Percentiles rank a stretch among this genome's conserved stretches.
Conservation (phyloP, 257 asterid genomes). For the Solanum ossicruentum region DNA sequence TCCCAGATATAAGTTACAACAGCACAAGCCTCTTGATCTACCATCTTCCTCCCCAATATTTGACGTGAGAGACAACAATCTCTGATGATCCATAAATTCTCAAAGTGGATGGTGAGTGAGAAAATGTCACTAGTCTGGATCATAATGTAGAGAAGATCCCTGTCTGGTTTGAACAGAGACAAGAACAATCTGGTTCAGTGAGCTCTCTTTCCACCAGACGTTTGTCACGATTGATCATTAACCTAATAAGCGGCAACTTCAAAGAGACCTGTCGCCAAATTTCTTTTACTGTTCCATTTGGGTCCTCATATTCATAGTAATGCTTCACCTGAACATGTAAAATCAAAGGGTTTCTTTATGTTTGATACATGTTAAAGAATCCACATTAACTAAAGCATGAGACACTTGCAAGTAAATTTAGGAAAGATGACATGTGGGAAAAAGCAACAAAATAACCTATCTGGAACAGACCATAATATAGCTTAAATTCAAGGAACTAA, state of each 20-base stretch:
- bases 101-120: not conserved
- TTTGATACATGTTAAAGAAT: not conserved
- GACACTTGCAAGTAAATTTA: not conserved
- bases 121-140: not conserved
- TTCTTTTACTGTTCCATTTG: conserved; percentile 79
- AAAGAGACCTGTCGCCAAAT: conserved; percentile 81
- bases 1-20: not conserved
- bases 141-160: conserved; percentile 39
- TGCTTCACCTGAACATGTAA: conserved; percentile 51
- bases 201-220: conserved; percentile 54
- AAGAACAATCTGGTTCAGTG: conserved; percentile 66
- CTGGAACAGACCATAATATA: not conserved
- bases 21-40: not conserved
- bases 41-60: not conserved
- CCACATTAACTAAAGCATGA: not conserved
- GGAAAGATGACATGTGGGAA: not conserved
- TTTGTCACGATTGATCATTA: conserved; percentile 82
- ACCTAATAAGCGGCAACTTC: conserved; percentile 67
- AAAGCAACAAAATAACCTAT: not conserved
- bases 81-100: not conserved
- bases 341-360: not conserved
- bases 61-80: not conserved
- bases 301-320: conserved; percentile 82
- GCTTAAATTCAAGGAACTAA: not conserved
- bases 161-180: conserved; percentile 76